Percentiles rank a stretch among this genome's conserved stretches.
phyloP scores from a whole-genome alignment of 2,329 filamentous ascomycete species.

The Penicillium nordicum region DNA sequence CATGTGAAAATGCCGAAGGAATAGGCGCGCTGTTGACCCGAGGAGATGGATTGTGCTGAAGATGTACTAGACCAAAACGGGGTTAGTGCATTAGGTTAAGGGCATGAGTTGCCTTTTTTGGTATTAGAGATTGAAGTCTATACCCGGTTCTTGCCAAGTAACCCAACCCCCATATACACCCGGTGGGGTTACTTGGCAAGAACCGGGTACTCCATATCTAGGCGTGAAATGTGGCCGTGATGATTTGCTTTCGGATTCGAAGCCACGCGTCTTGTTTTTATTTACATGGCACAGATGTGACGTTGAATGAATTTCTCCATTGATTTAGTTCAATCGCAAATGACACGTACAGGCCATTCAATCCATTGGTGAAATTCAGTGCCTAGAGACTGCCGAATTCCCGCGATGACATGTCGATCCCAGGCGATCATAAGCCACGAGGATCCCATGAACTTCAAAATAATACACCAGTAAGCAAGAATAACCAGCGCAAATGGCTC shows the following conservation, averaged over 20 bases:
- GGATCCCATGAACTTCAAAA: conserved; percentile 31
- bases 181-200: too few species aligned
- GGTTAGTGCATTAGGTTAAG: neutral
- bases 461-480: conserved; percentile 31
- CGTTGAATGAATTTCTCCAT: neutral
- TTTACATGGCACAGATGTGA: neutral
- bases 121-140: too few species aligned
- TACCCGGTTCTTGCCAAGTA: too few species aligned
- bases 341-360: conserved; percentile 24
- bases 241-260: neutral
- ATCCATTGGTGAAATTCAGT: conserved; percentile 24
- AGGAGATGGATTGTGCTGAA: neutral
- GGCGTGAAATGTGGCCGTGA: neutral
- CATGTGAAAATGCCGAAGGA: neutral
- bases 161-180: too few species aligned
- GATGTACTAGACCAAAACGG: neutral
- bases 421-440: conserved; percentile 36
- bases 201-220: too few species aligned
- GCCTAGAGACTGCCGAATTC: conserved; percentile 21
- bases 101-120: neutral
- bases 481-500: conserved; percentile 27
- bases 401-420: conserved; percentile 33
- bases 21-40: neutral
- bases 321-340: neutral
- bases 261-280: too few species aligned